A percentile compares a stretch with the other conserved stretches of the same genome.
Conservation (phyloP, 2,329 filamentous ascomycete species). For the Ilyonectria robusta region DNA sequence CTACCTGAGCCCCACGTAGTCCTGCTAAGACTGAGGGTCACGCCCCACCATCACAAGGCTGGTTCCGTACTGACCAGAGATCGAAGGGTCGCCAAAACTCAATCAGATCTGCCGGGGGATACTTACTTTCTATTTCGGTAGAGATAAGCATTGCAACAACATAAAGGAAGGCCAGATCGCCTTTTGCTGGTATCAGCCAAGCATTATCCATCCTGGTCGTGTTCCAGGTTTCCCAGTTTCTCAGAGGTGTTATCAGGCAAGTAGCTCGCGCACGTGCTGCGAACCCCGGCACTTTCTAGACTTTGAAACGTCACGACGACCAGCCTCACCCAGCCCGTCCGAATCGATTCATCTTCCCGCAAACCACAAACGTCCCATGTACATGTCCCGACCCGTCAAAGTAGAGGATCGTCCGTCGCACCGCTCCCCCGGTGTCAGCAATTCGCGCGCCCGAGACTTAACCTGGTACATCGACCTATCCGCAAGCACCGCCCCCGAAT, state of each 20-base stretch:
- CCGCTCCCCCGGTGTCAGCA: slow-evolving; percentile 19
- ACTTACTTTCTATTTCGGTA: not conserved
- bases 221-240: not conserved
- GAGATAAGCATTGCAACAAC: slow-evolving; percentile 2
- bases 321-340: slow-evolving; percentile 18
- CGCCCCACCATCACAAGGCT: slow-evolving; percentile 25
- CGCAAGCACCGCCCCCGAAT: slow-evolving; percentile 27
- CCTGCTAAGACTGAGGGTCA: slow-evolving; percentile 5
- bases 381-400: slow-evolving; percentile 6
- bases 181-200: not conserved
- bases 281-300: slow-evolving; percentile 17
- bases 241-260: slow-evolving; percentile 1
- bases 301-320: slow-evolving; percentile 27
- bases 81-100: slow-evolving; percentile 16
- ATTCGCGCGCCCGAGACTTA: slow-evolving; percentile 11
- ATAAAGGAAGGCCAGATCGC: not conserved
- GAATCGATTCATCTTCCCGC: slow-evolving; percentile 11
- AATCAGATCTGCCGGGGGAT: not conserved
- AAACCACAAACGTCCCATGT: slow-evolving; percentile 8
- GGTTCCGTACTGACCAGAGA: slow-evolving; percentile 10
- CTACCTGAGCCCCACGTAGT: slow-evolving; percentile 1
- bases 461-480: not conserved
- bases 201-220: not conserved
- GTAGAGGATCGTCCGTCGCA: slow-evolving; percentile 5
- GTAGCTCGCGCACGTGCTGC: slow-evolving; percentile 27